phyloP scores from a whole-genome alignment of 2,329 filamentous ascomycete genomes.

The Camillea tinctor region DNA sequence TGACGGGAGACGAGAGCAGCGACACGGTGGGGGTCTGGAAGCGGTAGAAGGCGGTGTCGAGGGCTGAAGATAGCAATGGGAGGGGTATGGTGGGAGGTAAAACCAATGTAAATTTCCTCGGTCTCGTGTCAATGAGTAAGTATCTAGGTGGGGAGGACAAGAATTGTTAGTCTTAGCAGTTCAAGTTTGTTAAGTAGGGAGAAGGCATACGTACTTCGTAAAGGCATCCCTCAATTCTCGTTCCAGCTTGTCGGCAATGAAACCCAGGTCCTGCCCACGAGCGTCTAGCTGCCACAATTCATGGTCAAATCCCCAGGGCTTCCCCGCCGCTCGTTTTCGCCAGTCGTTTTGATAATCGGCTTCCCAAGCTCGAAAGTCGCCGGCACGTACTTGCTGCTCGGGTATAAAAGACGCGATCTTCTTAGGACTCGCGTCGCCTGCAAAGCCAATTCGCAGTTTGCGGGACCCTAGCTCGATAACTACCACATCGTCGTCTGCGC shows the following conservation, averaged over 20 bases:
- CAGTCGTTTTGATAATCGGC: slow-evolving; percentile 50
- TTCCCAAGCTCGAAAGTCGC: slow-evolving; percentile 76
- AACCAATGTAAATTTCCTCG: slow-evolving; percentile 71
- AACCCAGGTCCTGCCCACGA: slow-evolving; percentile 68
- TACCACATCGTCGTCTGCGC: slow-evolving; percentile 79
- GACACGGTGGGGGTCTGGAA: slow-evolving; percentile 81
- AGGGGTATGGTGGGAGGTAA: slow-evolving; percentile 77
- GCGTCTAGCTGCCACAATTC: slow-evolving; percentile 82
- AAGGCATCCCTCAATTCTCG: slow-evolving; percentile 78
- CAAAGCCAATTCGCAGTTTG: slow-evolving; percentile 78
- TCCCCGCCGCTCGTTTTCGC: slow-evolving; percentile 44
- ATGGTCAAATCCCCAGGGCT: slow-evolving; percentile 60
- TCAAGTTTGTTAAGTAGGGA: not conserved
- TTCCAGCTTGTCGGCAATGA: slow-evolving; percentile 86
- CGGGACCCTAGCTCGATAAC: slow-evolving; percentile 82
- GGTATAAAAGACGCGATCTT: slow-evolving; percentile 68
- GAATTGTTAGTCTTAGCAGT: not conserved
- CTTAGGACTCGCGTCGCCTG: slow-evolving; percentile 78
- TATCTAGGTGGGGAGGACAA: slow-evolving; percentile 43
- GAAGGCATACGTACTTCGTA: slow-evolving; percentile 62
- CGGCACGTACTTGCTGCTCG: slow-evolving; percentile 71
- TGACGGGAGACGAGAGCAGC: slow-evolving; percentile 73
- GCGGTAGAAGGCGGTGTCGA: slow-evolving; percentile 76
- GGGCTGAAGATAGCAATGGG: slow-evolving; percentile 69
- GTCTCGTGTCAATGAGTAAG: slow-evolving; percentile 70